These are phyloP conservation scores for Ganoderma boninense DNA, from an alignment of 1,284 basidiomycete species.

Conservation along the genomic window DNA sequence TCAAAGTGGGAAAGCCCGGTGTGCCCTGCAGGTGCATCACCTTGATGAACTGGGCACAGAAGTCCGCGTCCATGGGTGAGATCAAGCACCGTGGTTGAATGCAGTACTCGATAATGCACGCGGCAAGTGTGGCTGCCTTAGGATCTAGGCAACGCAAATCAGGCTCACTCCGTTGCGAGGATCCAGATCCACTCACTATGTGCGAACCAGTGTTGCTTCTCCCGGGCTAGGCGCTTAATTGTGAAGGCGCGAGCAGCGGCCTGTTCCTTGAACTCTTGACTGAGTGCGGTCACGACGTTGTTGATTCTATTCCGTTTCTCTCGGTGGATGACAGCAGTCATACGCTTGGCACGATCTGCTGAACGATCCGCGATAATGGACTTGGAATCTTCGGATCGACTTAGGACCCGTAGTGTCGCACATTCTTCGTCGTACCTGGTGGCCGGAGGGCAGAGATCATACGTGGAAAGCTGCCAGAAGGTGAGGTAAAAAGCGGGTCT, in stretches of 20 bases:
- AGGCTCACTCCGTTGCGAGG: neutral
- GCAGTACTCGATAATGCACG: constrained; percentile 87
- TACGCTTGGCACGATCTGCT: constrained; percentile 62
- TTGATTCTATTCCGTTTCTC: constrained; percentile 70
- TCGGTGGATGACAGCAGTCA: constrained; percentile 63
- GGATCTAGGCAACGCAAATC: constrained; percentile 45
- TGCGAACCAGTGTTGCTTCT: constrained; percentile 92
- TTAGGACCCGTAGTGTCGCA: constrained; percentile 62
- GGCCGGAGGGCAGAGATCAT: constrained; percentile 83
- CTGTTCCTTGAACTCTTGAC: constrained; percentile 81
- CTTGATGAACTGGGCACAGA: constrained; percentile 91
- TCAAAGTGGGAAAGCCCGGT: constrained; percentile 86
- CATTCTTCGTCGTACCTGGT: constrained; percentile 76
- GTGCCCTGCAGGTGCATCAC: constrained; percentile 88
- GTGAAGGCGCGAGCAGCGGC: constrained; percentile 76
- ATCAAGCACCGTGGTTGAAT: constrained; percentile 91
- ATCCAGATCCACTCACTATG: constrained; percentile 55
- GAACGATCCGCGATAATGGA: constrained; percentile 71
- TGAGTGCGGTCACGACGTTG: constrained; percentile 59
- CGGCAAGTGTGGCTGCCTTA: constrained; percentile 60
- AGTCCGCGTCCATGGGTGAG: constrained; percentile 96
- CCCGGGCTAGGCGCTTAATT: constrained; percentile 77
- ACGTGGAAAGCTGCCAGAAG: constrained; percentile 94
- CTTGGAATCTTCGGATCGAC: constrained; percentile 67
- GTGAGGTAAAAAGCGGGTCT: constrained; percentile 92